phyloP scores from a whole-genome alignment of 192 early-diverging fungal genomes.

The Linnemannia zychae region DNA sequence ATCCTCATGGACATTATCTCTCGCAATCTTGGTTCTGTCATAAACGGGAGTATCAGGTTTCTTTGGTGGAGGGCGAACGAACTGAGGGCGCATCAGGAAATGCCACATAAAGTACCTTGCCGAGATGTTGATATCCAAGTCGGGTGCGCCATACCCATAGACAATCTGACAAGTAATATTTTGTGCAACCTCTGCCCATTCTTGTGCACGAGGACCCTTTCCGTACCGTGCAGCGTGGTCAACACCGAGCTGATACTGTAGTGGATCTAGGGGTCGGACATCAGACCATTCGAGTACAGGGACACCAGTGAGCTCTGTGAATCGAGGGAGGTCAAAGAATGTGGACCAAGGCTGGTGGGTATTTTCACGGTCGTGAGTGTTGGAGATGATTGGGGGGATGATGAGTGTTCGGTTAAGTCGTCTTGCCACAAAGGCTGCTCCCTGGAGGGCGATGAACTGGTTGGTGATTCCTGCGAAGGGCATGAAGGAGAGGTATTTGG shows the following conservation, averaged over 20 bases:
- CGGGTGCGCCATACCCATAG: constrained; percentile 12
- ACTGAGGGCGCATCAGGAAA: constrained; percentile 9
- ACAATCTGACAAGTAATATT: constrained; percentile 14
- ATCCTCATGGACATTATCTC: neutral
- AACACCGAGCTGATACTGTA: constrained; percentile 2
- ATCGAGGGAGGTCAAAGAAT: constrained; percentile 16
- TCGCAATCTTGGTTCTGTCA: neutral
- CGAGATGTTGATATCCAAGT: constrained; percentile 11
- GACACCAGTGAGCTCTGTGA: constrained; percentile 14
- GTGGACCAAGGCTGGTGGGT: constrained; percentile 15
- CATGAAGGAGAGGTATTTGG: constrained; percentile 11
- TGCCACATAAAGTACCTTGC: constrained; percentile 10
- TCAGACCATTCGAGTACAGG: constrained; percentile 23
- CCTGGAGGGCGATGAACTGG: constrained; percentile 22
- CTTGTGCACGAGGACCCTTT: neutral
- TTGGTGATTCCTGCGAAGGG: constrained; percentile 25
- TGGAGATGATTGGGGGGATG: constrained; percentile 24
- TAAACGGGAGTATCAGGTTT: neutral
- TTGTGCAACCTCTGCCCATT: constrained; percentile 5
- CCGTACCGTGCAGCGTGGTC: neutral
- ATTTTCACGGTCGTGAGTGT: constrained; percentile 18
- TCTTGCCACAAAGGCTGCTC: constrained; percentile 11
- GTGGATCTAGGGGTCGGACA: constrained; percentile 11
- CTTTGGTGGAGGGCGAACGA: neutral
- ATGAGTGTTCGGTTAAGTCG: constrained; percentile 15